Base-by-base conservation (phyloP, 2,329 filamentous ascomycete genomes). In the Fonsecaea erecta region DNA sequence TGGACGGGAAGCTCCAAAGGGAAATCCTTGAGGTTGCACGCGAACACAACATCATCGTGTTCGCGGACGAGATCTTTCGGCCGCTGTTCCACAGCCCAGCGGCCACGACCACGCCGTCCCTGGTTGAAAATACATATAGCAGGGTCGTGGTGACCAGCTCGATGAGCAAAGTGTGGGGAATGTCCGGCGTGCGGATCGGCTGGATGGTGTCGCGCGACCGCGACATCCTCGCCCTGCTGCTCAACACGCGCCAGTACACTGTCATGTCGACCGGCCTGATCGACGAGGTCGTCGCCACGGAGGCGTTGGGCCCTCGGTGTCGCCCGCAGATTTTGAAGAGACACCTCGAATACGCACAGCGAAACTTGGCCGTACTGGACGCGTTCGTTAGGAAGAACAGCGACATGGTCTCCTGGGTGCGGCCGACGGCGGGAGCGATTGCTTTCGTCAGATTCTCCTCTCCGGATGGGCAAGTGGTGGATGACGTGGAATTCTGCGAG, bases 51-150 rank as follows among this genome's bases (percentile, higher is more conserved):
- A 87, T 95, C 60, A 86, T 85, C 54, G 79, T 96, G 57, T 81
- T 94, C 63, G 85, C 85, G 3, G 92, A 96, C 73, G 92, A 96
- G 78, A 92, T 96, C 30, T 96, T 95, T 76, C 85, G 90, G 0
- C 93, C 93, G 0, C 81, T 96, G 2, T 96, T 92, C 80, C 91
- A 96, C 60, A 85, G 84, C 73, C 82, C 76, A 34, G 83, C 84
- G 37, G 81, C 84, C 64, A 69, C 77, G 18, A 7, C 68, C 57
- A 83, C 26, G 7, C 64, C 68, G 6, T 71, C 69, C 2, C 56
- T 71, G n/a, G 62, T 69, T 24, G 67, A 69, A 37, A 65, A 70
- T 48, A 88, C 86, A 46, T 95, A 96, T 76, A 78, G 84, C 1
- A 88, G 88, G 61, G 84, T 86, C 24, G 82, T 96, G 37, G 86